These are phyloP conservation scores for Cutaneotrichosporon sp. DNA, from an alignment of 1,284 basidiomycete species.

Conservation along the genomic window DNA sequence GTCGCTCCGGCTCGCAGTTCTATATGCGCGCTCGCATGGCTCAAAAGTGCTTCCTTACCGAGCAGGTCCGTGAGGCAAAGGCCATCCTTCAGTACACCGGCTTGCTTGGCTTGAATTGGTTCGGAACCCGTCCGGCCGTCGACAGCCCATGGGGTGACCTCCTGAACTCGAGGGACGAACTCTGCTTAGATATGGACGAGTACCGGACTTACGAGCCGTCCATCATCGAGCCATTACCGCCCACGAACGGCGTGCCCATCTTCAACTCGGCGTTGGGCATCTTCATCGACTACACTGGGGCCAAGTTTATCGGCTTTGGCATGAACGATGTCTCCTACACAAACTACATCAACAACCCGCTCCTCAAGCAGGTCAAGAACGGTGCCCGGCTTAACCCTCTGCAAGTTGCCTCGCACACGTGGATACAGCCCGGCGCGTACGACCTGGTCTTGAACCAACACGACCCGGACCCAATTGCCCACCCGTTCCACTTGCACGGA, in stretches of 20 bases:
- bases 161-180: neutral
- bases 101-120: constrained; percentile 19
- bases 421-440: constrained; percentile 26
- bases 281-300: constrained; percentile 28
- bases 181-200: constrained; percentile 19
- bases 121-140: constrained; percentile 11
- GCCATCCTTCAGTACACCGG: constrained; percentile 23
- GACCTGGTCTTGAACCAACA: constrained; percentile 50
- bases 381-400: constrained; percentile 27
- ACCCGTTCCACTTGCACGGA: constrained; percentile 50
- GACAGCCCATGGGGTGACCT: constrained; percentile 31
- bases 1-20: constrained; percentile 35
- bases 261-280: constrained; percentile 24
- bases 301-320: constrained; percentile 29
- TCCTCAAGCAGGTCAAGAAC: constrained; percentile 33
- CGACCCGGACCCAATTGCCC: constrained; percentile 34
- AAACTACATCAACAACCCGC: constrained; percentile 42
- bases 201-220: constrained; percentile 19
- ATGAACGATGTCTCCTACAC: constrained; percentile 33
- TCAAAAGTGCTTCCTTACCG: constrained; percentile 10
- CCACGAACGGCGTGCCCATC: neutral
- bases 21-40: constrained; percentile 41
- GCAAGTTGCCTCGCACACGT: constrained; percentile 31
- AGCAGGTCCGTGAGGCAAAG: neutral
- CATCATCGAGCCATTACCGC: constrained; percentile 6